These are phyloP conservation scores for Cryptococcus sp. DNA, from an alignment of 1,284 basidiomycete genomes.

Conservation along the genomic window DNA sequence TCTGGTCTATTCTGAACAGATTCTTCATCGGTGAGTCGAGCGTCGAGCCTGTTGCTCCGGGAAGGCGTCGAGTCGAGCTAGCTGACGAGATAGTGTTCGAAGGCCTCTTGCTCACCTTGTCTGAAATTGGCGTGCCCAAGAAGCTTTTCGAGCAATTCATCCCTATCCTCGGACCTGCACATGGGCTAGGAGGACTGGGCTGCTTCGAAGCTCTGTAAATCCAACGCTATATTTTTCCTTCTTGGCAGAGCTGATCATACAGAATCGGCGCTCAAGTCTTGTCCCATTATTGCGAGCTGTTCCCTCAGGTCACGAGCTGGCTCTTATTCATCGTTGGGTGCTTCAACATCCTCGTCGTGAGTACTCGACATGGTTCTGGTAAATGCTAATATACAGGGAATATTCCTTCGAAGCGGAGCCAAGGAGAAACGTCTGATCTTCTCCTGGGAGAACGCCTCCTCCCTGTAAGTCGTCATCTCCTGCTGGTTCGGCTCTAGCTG, in stretches of 20 bases:
- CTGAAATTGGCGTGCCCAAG: slow-evolving; percentile 68
- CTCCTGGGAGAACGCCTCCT: slow-evolving; percentile 44
- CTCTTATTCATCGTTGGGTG: slow-evolving; percentile 78
- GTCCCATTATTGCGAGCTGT: slow-evolving; percentile 69
- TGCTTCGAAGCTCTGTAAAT: slow-evolving; percentile 71
- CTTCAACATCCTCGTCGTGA: slow-evolving; percentile 67
- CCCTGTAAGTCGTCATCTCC: slow-evolving; percentile 25
- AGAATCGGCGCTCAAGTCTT: slow-evolving; percentile 69
- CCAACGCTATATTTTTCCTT: background rate
- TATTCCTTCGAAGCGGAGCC: slow-evolving; percentile 35
- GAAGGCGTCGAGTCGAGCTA: no score
- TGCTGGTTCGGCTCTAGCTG: background rate
- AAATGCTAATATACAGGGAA: slow-evolving; percentile 22
- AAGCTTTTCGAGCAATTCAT: slow-evolving; percentile 70
- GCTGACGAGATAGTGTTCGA: slow-evolving; percentile 53
- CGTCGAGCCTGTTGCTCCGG: no score
- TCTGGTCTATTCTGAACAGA: slow-evolving; percentile 78
- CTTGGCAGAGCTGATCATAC: no score
- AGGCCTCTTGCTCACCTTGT: slow-evolving; percentile 64
- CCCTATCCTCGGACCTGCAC: slow-evolving; percentile 75
- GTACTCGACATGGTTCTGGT: slow-evolving; percentile 3
- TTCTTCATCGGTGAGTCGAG: slow-evolving; percentile 57
- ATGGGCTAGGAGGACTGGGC: slow-evolving; percentile 75
- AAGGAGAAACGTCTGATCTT: slow-evolving; percentile 41
- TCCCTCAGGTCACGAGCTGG: slow-evolving; percentile 76